phyloP scores from a whole-genome alignment of 2,329 filamentous ascomycete genomes.

The Westerdykella aurantiaca region DNA sequence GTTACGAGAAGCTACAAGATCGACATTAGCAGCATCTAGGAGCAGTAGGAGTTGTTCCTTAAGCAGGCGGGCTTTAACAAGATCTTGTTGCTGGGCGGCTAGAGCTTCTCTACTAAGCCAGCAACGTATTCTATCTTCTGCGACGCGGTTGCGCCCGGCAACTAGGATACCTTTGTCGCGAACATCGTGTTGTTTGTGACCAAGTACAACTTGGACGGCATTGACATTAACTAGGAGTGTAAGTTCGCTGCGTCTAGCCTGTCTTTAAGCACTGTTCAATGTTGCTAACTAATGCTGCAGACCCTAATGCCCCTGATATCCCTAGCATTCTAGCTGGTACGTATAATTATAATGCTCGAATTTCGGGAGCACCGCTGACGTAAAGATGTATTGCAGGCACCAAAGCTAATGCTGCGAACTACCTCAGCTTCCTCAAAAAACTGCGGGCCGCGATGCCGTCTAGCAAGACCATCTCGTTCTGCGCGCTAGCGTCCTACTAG shows the following conservation, averaged over 20 bases:
- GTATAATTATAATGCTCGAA: too few species aligned
- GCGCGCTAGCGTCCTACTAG: constrained; percentile 20
- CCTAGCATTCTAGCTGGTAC: constrained; percentile 32
- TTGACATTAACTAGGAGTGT: constrained; percentile 48
- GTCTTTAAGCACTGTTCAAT: too few species aligned
- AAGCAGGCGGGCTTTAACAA: constrained; percentile 25
- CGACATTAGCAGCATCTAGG: constrained; percentile 11
- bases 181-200: constrained; percentile 20
- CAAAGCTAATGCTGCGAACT: constrained; percentile 28
- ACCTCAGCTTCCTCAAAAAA: constrained; percentile 26
- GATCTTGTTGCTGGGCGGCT: constrained; percentile 45
- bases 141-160: constrained; percentile 31
- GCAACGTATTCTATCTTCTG: constrained; percentile 38
- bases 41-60: constrained; percentile 28
- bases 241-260: too few species aligned
- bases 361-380: too few species aligned
- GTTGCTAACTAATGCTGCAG: too few species aligned
- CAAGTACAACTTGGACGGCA: constrained; percentile 22
- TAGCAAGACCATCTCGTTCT: constrained; percentile 11
- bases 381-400: too few species aligned
- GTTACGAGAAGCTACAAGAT: constrained; percentile 12
- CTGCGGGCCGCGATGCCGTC: constrained; percentile 7
- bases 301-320: constrained; percentile 27
- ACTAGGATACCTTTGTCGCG: constrained; percentile 30
- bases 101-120: constrained; percentile 39